Evolutionary conservation across 73 alveolate genomes (phyloP), one percentile per base, ranked within the genome.

Genomic region (Stentor coeruleus): DNA sequence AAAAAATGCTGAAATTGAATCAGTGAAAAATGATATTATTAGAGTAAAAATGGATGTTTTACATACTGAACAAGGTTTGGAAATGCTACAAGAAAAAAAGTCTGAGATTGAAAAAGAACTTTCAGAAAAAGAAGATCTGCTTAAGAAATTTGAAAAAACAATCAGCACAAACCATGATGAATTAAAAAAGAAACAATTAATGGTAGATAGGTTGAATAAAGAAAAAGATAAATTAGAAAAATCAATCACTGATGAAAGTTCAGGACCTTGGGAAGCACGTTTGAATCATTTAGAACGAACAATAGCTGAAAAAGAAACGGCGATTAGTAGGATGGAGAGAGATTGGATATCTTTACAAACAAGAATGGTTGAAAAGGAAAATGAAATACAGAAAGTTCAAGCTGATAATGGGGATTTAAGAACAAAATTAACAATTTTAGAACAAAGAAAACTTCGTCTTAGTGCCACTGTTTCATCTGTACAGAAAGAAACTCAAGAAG

Each of bases 291-390:
- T 96, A 57, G 93, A 91, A 82, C 82, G 94, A 55, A 87, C 92
- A 55, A 93, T 85, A 26, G 87, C 86, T 58, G 98, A 96, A 85
- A 74, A 84, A 42, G 96, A 92, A 59, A 87, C 89, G 59, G 91
- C 92, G 72, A 95, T 95, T 75, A 92, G 96, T 74, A 73, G 86
- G 40, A 87, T 95, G 88, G 95, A 95, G 77, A 94, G 96, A 42
- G 99, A 96, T 42, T 96, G 99, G 99, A 92, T 95, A n/a, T 81
- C 88, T 59, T 93, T 93, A 80, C 91, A 96, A 77, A 96, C 98
- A 76, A 90, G 93, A 87, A 90, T 96, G 35, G 98, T 96, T 30
- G 92, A 92, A 66, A 84, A 95, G 41, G 94, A 92, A 81, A 97
- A 95, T 74, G 84, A 85, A 39, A 86, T 91, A 74, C 87, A 87